Base-by-base conservation (phyloP, 495 filamentous ascomycete species). In the Penicillium ucsense region DNA sequence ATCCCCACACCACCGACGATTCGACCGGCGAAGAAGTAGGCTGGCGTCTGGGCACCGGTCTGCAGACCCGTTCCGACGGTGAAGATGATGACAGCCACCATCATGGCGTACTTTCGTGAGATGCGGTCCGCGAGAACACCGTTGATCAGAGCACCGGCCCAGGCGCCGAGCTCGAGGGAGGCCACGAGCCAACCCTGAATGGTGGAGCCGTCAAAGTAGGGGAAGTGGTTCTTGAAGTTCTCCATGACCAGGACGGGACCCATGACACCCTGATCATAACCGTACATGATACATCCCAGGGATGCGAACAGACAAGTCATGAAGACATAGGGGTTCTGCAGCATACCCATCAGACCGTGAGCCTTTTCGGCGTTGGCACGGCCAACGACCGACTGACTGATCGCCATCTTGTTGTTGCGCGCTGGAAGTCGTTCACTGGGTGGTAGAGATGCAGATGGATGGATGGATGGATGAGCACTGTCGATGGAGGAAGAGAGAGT, bases 191-290 rank as follows among this genome's bases (percentile, higher is more conserved):
- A 88, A 38, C 84, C 85, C 62, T 86, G 85, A 29, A 66, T 79
- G 5, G 81, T 82, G 55, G 79, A 72, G 40, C 78, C 76, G 77
- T 82, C 82, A 31, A 65, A 54, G 7, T 38, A 31, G 20, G 66
- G 66, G 52, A 67, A 70, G 52, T 85, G 56, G 42, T 60, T 57
- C 43, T 57, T 11, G 52, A 66, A 64, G 35, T 54, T 57, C 54
- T 59, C 49, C 42, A 55, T 62, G 8, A 56, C 71, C 30, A 65
- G 60, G 32, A 60, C 51, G 10, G 83, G 82, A 33, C 77, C 79
- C 70, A 90, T 88, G 58, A 92, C 86, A 57, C 86, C 87, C 62
- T 89, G 85, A 61, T 87, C 86, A 67, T 87, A 86, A 9, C 84
- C 70, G 47, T 69, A 72, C 37, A 70, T 55, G 42, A 71, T 58